A percentile compares a stretch with the other conserved stretches of the same genome.
phyloP scores from a whole-genome alignment of 495 filamentous ascomycete genomes.

The Saxophila tyrrhenica region DNA sequence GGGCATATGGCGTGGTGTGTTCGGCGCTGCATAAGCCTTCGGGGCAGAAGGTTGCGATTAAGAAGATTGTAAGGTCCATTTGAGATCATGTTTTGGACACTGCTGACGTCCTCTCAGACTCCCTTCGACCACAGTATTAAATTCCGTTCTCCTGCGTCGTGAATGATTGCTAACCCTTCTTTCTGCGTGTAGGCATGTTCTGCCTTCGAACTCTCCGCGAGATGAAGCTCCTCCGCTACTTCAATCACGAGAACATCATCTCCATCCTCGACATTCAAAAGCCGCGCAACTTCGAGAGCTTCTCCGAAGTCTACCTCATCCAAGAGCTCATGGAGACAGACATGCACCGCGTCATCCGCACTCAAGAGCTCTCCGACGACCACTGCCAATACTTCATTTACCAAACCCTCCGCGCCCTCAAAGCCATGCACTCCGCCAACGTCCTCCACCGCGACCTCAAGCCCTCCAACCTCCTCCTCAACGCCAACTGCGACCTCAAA shows the following conservation, averaged over 20 bases:
- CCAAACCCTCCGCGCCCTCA: conserved; percentile 60
- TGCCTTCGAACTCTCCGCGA: conserved; percentile 92
- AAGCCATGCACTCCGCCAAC: conserved; percentile 98
- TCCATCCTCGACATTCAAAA: conserved; percentile 99
- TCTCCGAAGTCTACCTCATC: conserved; percentile 97
- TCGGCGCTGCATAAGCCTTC: conserved; percentile 98
- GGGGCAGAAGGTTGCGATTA: conserved; percentile 97
- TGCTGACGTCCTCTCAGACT: no score
- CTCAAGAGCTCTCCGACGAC: conserved; percentile 74
- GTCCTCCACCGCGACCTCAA: conserved; percentile 95
- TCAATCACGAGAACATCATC: conserved; percentile 99
- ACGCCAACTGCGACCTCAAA: conserved; percentile 97
- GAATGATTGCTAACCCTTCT: neutral
- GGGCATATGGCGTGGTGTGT: conserved; percentile 97
- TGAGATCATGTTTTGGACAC: no score
- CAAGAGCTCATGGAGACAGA: conserved; percentile 99
- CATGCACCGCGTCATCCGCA: conserved; percentile 98
- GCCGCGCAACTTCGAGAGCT: conserved; percentile 87
- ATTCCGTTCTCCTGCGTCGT: neutral
- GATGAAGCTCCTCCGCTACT: conserved; percentile 98
- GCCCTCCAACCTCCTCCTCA: conserved; percentile 91
- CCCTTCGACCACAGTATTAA: neutral
- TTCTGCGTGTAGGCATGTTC: conserved; percentile 37
- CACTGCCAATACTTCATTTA: conserved; percentile 43
- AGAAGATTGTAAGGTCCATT: conserved; percentile 99